Percentiles rank a stretch among this genome's conserved stretches.
phyloP scores from a whole-genome alignment of 2,329 filamentous ascomycete species.

The Ophiostoma tasmaniense region DNA sequence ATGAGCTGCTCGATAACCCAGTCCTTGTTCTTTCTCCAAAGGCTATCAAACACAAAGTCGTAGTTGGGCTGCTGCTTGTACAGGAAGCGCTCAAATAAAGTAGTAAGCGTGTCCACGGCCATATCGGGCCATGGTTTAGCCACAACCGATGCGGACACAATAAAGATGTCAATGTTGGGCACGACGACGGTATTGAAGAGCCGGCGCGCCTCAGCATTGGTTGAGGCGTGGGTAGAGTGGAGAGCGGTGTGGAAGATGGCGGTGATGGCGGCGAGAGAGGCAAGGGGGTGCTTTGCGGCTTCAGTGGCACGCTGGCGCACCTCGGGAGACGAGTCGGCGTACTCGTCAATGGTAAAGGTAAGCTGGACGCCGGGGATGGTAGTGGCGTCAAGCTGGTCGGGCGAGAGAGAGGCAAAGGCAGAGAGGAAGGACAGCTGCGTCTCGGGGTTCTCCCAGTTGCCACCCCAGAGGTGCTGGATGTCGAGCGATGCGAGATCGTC shows the following conservation, averaged over 20 bases:
- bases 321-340: slow-evolving; percentile 40
- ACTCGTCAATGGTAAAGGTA: slow-evolving; percentile 60
- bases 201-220: slow-evolving; percentile 54
- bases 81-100: slow-evolving; percentile 75
- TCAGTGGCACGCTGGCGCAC: slow-evolving; percentile 45
- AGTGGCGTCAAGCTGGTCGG: slow-evolving; percentile 70
- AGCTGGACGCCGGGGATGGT: slow-evolving; percentile 74
- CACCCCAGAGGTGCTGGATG: slow-evolving; percentile 84
- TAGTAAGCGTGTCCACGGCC: slow-evolving; percentile 66
- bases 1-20: slow-evolving; percentile 80
- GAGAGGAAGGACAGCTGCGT: slow-evolving; percentile 91
- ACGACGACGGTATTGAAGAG: slow-evolving; percentile 60
- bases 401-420: slow-evolving; percentile 69
- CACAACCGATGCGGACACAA: slow-evolving; percentile 69
- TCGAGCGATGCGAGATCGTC: slow-evolving; percentile 58
- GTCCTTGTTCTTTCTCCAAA: slow-evolving; percentile 83
- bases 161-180: slow-evolving; percentile 68
- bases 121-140: slow-evolving; percentile 68
- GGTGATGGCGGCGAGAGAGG: slow-evolving; percentile 75
- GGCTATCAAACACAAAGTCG: slow-evolving; percentile 80
- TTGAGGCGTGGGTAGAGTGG: slow-evolving; percentile 49
- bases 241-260: slow-evolving; percentile 59
- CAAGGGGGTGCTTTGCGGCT: slow-evolving; percentile 76
- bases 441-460: slow-evolving; percentile 75
- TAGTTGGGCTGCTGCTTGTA: slow-evolving; percentile 68